phyloP scores from a whole-genome alignment of 2,329 filamentous ascomycete genomes.

The Phialophora verrucosa region DNA sequence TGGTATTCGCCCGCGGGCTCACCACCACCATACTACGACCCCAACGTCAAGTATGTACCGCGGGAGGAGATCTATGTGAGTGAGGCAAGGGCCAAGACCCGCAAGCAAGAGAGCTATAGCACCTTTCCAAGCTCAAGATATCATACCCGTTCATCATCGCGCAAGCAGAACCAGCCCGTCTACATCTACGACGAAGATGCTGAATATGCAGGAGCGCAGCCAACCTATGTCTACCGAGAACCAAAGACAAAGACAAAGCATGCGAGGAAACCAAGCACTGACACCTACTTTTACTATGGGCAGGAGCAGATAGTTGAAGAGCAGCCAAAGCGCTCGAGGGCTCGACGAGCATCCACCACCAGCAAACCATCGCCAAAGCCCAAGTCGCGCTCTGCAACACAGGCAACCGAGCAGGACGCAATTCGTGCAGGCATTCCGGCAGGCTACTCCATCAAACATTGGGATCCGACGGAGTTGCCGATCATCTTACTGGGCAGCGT shows the following conservation, averaged over 20 bases:
- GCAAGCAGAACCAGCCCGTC: conserved; percentile 59
- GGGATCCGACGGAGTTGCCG: conserved; percentile 92
- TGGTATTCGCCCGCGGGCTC: conserved; percentile 53
- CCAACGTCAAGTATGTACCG: conserved; percentile 57
- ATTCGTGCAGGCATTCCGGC: conserved; percentile 72
- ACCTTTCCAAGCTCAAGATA: conserved; percentile 55
- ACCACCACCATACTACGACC: conserved; percentile 54
- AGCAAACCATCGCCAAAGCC: conserved; percentile 52
- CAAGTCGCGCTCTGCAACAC: conserved; percentile 48
- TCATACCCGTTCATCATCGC: conserved; percentile 45
- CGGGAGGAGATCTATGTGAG: conserved; percentile 69
- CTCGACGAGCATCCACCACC: conserved; percentile 62
- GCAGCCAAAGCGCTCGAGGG: conserved; percentile 54
- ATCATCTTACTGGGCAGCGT: conserved; percentile 94
- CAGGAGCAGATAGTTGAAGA: conserved; percentile 64
- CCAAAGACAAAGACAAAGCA: conserved; percentile 52
- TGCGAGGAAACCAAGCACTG: conserved; percentile 53
- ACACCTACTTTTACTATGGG: conserved; percentile 58
- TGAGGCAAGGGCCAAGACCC: conserved; percentile 57
- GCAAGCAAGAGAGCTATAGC: conserved; percentile 49
- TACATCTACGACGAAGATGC: conserved; percentile 58
- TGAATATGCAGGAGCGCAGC: conserved; percentile 60
- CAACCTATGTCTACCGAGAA: conserved; percentile 54
- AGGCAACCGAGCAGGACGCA: conserved; percentile 70
- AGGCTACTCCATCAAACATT: conserved; percentile 96